Conservation (phyloP, 2,329 filamentous ascomycete species). For the Periconia macrospinosa region DNA sequence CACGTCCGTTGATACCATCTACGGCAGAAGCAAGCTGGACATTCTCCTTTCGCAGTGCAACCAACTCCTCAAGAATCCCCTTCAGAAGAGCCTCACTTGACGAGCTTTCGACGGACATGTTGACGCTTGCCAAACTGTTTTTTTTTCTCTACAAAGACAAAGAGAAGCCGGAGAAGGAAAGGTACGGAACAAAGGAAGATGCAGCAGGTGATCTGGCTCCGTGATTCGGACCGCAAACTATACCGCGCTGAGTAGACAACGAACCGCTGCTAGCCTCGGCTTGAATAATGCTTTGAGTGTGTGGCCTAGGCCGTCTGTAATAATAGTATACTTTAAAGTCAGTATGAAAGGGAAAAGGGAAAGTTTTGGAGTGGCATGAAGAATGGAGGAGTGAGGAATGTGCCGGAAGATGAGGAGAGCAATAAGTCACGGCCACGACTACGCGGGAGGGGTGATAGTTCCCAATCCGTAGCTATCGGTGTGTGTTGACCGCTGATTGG, state of each 20-base stretch:
- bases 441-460: conserved; percentile 15
- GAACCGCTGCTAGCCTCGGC: conserved; percentile 10
- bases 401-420: conserved; percentile 9
- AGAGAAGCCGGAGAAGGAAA: conserved; percentile 3
- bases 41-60: conserved; percentile 60
- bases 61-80: conserved; percentile 59
- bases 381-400: background rate
- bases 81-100: conserved; percentile 48
- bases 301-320: too few species aligned
- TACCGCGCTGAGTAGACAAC: conserved; percentile 7
- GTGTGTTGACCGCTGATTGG: conserved; percentile 14
- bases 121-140: conserved; percentile 6
- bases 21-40: conserved; percentile 58
- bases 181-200: background rate
- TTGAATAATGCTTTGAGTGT: background rate
- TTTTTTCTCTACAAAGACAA: conserved; percentile 8
- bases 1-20: conserved; percentile 62
- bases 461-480: conserved; percentile 20
- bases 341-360: too few species aligned
- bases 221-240: background rate
- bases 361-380: too few species aligned
- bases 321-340: too few species aligned
- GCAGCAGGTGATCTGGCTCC: conserved; percentile 6
- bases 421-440: conserved; percentile 8
- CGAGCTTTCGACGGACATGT: conserved; percentile 34